Conservation (phyloP, 2,329 filamentous ascomycete genomes). For the Endothia cerciana region DNA sequence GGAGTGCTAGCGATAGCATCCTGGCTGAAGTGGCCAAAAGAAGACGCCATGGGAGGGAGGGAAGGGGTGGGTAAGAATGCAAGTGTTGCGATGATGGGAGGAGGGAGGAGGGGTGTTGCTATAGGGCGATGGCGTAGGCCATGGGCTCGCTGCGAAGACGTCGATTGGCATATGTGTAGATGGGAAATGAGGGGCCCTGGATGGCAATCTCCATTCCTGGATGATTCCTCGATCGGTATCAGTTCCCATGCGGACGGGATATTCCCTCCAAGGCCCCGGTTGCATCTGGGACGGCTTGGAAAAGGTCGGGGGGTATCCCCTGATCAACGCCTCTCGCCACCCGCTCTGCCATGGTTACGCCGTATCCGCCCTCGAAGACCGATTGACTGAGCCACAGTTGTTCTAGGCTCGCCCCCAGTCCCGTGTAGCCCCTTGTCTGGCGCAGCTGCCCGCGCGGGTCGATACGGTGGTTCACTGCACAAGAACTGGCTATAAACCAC, state of each 20-base stretch:
- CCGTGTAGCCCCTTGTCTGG: background rate
- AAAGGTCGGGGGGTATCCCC: slow-evolving; percentile 17
- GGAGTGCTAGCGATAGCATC: slow-evolving; percentile 17
- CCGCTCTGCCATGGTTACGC: background rate
- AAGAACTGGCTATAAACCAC: background rate
- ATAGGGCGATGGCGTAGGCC: slow-evolving; percentile 6
- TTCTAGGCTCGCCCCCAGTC: slow-evolving; percentile 30
- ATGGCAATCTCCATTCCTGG: slow-evolving; percentile 26
- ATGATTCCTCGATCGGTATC: slow-evolving; percentile 27
- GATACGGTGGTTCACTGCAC: background rate
- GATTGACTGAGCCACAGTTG: slow-evolving; percentile 33
- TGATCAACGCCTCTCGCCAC: slow-evolving; percentile 28
- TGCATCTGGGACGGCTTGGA: slow-evolving; percentile 3
- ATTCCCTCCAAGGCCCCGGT: slow-evolving; percentile 14
- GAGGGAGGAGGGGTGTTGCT: slow-evolving; percentile 26
- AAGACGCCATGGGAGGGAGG: slow-evolving; percentile 20
- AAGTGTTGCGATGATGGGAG: slow-evolving; percentile 16
- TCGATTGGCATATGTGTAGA: slow-evolving; percentile 20
- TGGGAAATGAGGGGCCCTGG: slow-evolving; percentile 22
- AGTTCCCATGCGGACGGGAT: slow-evolving; percentile 16
- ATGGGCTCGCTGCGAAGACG: slow-evolving; percentile 13
- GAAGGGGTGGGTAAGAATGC: slow-evolving; percentile 21
- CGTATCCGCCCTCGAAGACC: slow-evolving; percentile 11
- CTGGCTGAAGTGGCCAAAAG: slow-evolving; percentile 20
- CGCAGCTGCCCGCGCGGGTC: background rate